Conservation (phyloP, 805 yeast species). For the Diddensiella santjacobensis region DNA sequence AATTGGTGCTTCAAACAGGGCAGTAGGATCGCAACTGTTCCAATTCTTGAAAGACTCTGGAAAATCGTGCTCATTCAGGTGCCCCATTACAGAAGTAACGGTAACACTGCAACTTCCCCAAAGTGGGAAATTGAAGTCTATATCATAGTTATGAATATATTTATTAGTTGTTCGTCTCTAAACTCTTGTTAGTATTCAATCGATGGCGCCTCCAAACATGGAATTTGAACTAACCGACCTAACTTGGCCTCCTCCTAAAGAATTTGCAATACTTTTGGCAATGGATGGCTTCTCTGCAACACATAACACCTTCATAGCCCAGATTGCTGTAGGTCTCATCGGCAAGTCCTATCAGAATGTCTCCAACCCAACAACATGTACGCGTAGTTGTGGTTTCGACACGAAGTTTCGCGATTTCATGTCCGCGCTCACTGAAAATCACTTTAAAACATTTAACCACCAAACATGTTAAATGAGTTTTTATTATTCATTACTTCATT, state of each 20-base stretch:
- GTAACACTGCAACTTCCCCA: conserved; percentile 72
- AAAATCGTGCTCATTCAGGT: conserved; percentile 64
- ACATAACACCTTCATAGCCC: conserved; percentile 64
- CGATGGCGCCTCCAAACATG: background rate
- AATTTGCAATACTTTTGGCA: conserved; percentile 74
- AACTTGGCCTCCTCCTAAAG: conserved; percentile 69
- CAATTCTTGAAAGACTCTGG: conserved; percentile 48
- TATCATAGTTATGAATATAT: conserved; percentile 76
- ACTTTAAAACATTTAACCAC: too few relatives aligned
- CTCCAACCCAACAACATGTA: too few relatives aligned
- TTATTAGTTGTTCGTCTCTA: conserved; percentile 48
- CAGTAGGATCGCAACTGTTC: conserved; percentile 62
- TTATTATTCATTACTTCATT: too few relatives aligned
- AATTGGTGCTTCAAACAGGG: conserved; percentile 69
- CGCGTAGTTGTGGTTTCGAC: too few relatives aligned
- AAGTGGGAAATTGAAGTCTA: conserved; percentile 59
- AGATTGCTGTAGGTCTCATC: conserved; percentile 4
- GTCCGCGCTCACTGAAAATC: too few relatives aligned
- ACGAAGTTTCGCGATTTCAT: too few relatives aligned
- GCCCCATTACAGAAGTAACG: conserved; percentile 93
- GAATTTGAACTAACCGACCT: conserved; percentile 27
- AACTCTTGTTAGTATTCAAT: background rate
- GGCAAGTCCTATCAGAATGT: too few relatives aligned
- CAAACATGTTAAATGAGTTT: too few relatives aligned
- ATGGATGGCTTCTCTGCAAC: conserved; percentile 98